phyloP scores from a whole-genome alignment of 148 eudicot genomes.

The Polygonum maritimum region DNA sequence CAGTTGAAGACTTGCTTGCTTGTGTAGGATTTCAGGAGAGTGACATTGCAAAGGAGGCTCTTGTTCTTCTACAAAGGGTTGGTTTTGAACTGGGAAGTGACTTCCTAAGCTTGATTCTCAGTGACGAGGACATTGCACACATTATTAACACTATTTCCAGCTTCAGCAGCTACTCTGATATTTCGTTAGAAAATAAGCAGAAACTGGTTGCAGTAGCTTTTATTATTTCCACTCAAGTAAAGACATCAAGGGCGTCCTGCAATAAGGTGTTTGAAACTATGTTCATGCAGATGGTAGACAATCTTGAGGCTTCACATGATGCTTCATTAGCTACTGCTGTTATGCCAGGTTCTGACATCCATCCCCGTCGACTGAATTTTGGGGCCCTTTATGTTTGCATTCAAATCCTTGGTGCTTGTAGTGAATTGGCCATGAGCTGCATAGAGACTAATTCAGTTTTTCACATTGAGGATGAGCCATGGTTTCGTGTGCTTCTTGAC shows the following conservation, averaged over 20 bases:
- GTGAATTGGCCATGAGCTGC: slow-evolving; percentile 46
- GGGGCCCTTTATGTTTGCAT: slow-evolving; percentile 55
- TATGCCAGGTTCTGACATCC: slow-evolving; percentile 18
- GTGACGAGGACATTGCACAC: slow-evolving; percentile 49
- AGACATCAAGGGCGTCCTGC: slow-evolving; percentile 54
- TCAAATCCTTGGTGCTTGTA: slow-evolving; percentile 68
- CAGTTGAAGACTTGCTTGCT: slow-evolving; percentile 22
- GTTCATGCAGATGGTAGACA: slow-evolving; percentile 35
- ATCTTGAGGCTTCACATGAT: slow-evolving; percentile 36
- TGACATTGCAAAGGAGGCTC: slow-evolving; percentile 60
- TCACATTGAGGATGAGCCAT: slow-evolving; percentile 34
- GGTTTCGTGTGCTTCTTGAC: slow-evolving; percentile 48
- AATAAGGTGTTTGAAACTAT: slow-evolving; percentile 55
- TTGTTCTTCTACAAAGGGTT: slow-evolving; percentile 55
- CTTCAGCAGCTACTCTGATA: slow-evolving; percentile 31
- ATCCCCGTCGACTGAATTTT: slow-evolving; percentile 30
- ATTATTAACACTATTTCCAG: slow-evolving; percentile 29
- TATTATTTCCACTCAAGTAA: slow-evolving; percentile 44
- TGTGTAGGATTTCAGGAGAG: slow-evolving; percentile 41
- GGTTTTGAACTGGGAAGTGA: slow-evolving; percentile 30
- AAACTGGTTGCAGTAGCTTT: slow-evolving; percentile 51
- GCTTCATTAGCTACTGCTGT: slow-evolving; percentile 15
- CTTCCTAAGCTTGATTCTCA: slow-evolving; percentile 44
- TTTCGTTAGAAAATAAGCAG: slow-evolving; percentile 35
- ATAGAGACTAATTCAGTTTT: slow-evolving; percentile 15